Conservation (phyloP, 2,329 filamentous ascomycete species). For the Colletotrichum tamarilloi region DNA sequence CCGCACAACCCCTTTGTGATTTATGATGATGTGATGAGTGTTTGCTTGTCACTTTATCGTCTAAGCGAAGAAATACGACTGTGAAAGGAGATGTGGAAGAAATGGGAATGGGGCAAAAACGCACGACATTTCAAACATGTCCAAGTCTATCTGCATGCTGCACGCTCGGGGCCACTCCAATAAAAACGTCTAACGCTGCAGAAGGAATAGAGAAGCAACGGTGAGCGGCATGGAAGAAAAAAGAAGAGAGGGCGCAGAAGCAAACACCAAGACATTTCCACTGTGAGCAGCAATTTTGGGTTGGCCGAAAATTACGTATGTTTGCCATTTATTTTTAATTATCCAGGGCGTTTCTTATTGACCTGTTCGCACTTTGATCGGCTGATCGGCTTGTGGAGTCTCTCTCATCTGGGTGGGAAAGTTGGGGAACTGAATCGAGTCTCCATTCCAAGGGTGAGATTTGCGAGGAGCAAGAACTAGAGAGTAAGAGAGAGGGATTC, state of each 20-base stretch:
- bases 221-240: background rate
- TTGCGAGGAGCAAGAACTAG: background rate
- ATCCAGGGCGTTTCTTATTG: background rate
- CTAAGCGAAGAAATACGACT: slow-evolving; percentile 7
- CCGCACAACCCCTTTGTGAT: slow-evolving; percentile 7
- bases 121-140: background rate
- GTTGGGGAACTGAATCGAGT: background rate
- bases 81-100: background rate
- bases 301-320: background rate
- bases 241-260: background rate
- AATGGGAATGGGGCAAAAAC: background rate
- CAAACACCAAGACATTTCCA: background rate
- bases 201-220: slow-evolving; percentile 1
- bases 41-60: background rate
- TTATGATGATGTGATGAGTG: slow-evolving; percentile 7
- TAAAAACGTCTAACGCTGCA: slow-evolving; percentile 6
- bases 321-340: slow-evolving; percentile 1
- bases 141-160: background rate
- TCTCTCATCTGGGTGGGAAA: background rate
- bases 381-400: slow-evolving; percentile 18
- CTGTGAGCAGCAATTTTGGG: background rate
- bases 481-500: background rate
- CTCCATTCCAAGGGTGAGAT: background rate
- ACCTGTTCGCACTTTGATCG: slow-evolving; percentile 1
- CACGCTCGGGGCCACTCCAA: background rate